phyloP scores from a whole-genome alignment of 1,284 basidiomycete species.

The Ceratobasidium sp. region DNA sequence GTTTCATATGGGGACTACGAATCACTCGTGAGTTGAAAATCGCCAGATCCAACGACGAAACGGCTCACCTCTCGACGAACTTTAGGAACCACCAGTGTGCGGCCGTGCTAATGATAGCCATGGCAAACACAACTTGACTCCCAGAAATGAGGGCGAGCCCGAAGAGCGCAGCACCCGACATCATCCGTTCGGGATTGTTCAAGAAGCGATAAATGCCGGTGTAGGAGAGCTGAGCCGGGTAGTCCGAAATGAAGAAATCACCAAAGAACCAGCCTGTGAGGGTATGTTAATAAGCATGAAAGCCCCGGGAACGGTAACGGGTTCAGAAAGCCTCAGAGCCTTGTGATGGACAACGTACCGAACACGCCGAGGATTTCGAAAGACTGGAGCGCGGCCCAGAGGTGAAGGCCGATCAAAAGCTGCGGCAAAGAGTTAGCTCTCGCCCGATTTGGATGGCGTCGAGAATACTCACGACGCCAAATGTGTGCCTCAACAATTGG shows the following conservation, averaged over 20 bases:
- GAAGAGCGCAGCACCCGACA: conserved; percentile 96
- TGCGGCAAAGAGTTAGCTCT: conserved; percentile 55
- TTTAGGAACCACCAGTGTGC: conserved; percentile 94
- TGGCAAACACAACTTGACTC: conserved; percentile 84
- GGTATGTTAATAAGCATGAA: too few relatives aligned
- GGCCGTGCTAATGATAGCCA: conserved; percentile 89
- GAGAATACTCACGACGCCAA: conserved; percentile 77
- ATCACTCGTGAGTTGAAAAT: background rate
- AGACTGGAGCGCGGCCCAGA: conserved; percentile 92
- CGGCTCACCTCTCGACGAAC: conserved; percentile 86
- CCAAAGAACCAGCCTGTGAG: conserved; percentile 92
- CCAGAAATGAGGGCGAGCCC: conserved; percentile 92
- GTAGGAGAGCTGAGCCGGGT: conserved; percentile 91
- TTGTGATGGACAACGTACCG: conserved; percentile 63
- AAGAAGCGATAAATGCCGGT: conserved; percentile 96
- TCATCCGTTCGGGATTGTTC: conserved; percentile 93
- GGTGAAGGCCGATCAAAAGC: conserved; percentile 88
- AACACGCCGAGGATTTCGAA: conserved; percentile 95
- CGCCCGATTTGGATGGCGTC: background rate
- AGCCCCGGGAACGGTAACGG: background rate
- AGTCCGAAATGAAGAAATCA: conserved; percentile 97
- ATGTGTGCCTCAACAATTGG: conserved; percentile 87
- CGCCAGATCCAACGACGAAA: conserved; percentile 34
- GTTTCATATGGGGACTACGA: conserved; percentile 93
- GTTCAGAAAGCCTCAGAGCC: background rate